phyloP scores from a whole-genome alignment of 345 rosid species.

The Ricinus communis region DNA sequence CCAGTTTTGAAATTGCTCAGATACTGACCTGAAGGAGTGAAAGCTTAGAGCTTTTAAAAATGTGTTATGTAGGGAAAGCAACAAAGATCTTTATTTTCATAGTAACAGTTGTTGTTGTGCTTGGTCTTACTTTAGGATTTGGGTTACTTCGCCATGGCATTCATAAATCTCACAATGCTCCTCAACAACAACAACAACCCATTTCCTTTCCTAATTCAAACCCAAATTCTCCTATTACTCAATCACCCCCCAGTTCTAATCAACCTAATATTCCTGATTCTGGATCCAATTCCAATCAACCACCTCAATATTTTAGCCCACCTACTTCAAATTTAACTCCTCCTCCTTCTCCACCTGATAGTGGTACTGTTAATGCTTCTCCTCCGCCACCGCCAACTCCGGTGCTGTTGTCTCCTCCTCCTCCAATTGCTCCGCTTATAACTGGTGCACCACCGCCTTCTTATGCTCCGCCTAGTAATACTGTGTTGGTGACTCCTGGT shows the following conservation, averaged over 20 bases:
- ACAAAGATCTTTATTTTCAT: slow-evolving; percentile 98
- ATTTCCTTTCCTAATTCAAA: slow-evolving; percentile 39
- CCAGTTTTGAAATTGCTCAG: background rate
- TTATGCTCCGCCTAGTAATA: slow-evolving; percentile 45
- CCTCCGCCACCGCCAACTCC: slow-evolving; percentile 36
- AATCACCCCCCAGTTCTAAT: slow-evolving; percentile 12
- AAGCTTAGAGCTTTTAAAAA: slow-evolving; percentile 8
- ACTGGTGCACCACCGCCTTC: slow-evolving; percentile 51
- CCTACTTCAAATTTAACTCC: slow-evolving; percentile 30
- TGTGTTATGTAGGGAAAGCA: slow-evolving; percentile 97
- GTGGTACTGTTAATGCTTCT: slow-evolving; percentile 2
- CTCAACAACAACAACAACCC: too few relatives aligned
- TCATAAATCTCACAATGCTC: slow-evolving; percentile 33
- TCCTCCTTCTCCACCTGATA: slow-evolving; percentile 32
- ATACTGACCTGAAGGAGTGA: background rate
- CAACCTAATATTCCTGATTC: slow-evolving; percentile 13
- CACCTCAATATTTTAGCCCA: slow-evolving; percentile 32
- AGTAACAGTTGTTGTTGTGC: slow-evolving; percentile 61
- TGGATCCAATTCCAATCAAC: slow-evolving; percentile 29
- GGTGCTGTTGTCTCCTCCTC: slow-evolving; percentile 9
- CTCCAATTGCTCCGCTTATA: slow-evolving; percentile 34
- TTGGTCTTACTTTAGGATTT: slow-evolving; percentile 68
- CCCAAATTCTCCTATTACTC: slow-evolving; percentile 24
- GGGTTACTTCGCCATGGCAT: slow-evolving; percentile 55
- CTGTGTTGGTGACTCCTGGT: slow-evolving; percentile 50